Conservation (phyloP, 352 stramenopile genomes). For the Thraustotheca clavata region DNA sequence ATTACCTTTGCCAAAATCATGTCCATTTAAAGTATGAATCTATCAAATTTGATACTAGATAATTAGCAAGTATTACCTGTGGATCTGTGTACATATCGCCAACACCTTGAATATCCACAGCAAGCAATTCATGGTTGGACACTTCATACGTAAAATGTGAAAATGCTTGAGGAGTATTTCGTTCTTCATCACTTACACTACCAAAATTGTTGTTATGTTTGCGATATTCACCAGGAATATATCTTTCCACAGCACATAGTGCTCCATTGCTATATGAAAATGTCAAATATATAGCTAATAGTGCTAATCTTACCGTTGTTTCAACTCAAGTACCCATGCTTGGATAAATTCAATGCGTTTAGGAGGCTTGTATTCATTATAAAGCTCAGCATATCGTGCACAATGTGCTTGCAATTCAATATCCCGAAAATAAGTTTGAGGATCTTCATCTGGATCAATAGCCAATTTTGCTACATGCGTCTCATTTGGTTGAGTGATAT, state of each 20-base stretch:
- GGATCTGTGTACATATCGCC: conserved; percentile 95
- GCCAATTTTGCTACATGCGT: conserved; percentile 81
- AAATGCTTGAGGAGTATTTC: conserved; percentile 86
- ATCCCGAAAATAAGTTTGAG: conserved; percentile 84
- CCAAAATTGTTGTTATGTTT: conserved; percentile 88
- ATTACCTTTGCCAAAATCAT: conserved; percentile 86
- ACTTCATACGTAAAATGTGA: conserved; percentile 92
- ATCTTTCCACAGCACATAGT: conserved; percentile 69
- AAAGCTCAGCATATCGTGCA: conserved; percentile 72
- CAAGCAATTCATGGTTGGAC: conserved; percentile 85
- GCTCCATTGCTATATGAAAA: conserved; percentile 32
- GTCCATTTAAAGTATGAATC: conserved; percentile 79
- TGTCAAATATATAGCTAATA: not conserved
- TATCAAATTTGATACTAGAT: conserved; percentile 18
- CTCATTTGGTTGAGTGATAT: conserved; percentile 25
- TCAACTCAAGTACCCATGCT: conserved; percentile 76
- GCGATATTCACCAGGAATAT: conserved; percentile 75
- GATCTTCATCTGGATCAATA: conserved; percentile 80
- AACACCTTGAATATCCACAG: conserved; percentile 93
- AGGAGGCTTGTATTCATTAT: conserved; percentile 78
- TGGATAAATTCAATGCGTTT: conserved; percentile 77
- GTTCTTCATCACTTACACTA: conserved; percentile 73
- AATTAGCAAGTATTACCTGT: conserved; percentile 50
- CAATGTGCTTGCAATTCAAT: conserved; percentile 83
- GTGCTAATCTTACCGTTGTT: conserved; percentile 32